Evolutionary conservation across 306 rosid genomes (phyloP).

Genomic region (Trichosanthes truncata): DNA sequence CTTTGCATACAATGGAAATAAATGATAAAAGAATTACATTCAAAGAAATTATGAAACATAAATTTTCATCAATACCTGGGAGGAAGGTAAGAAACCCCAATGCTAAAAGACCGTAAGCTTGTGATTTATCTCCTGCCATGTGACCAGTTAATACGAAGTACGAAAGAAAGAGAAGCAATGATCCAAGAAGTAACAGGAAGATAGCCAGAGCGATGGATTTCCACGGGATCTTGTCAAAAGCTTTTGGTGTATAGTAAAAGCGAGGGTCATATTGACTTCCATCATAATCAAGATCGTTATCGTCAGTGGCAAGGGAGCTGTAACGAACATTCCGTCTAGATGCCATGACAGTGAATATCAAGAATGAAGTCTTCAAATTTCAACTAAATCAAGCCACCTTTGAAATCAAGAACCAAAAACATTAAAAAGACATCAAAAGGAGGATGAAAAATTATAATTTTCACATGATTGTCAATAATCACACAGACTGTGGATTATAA

Average conservation of each 20-base stretch:
- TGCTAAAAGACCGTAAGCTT: conserved; percentile 83
- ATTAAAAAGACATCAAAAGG: not conserved
- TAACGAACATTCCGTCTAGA: conserved; percentile 61
- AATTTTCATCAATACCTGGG: conserved; percentile 46
- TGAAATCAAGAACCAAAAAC: not conserved
- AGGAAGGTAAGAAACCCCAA: conserved; percentile 84
- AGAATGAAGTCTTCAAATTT: conserved; percentile 12
- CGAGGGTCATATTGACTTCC: conserved; percentile 55
- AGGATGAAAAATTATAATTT: not conserved
- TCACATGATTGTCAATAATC: not conserved
- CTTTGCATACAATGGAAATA: not conserved
- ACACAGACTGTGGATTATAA: not conserved
- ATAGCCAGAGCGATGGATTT: conserved; percentile 84
- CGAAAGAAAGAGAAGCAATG: conserved; percentile 64
- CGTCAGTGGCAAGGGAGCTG: conserved; percentile 46
- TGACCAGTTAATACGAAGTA: conserved; percentile 81
- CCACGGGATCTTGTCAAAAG: conserved; percentile 85
- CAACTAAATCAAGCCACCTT: not conserved
- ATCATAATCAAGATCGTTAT: conserved; percentile 29
- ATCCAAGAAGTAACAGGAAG: conserved; percentile 66
- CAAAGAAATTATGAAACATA: not conserved
- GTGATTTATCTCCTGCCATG: conserved; percentile 88
- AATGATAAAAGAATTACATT: not conserved
- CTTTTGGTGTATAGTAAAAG: conserved; percentile 71
- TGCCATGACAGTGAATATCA: conserved; percentile 32